Percentiles rank a stretch among this genome's conserved stretches.
These are phyloP conservation scores for Casuarina glauca DNA, from an alignment of 306 rosid genomes.

Conservation along the genomic window DNA sequence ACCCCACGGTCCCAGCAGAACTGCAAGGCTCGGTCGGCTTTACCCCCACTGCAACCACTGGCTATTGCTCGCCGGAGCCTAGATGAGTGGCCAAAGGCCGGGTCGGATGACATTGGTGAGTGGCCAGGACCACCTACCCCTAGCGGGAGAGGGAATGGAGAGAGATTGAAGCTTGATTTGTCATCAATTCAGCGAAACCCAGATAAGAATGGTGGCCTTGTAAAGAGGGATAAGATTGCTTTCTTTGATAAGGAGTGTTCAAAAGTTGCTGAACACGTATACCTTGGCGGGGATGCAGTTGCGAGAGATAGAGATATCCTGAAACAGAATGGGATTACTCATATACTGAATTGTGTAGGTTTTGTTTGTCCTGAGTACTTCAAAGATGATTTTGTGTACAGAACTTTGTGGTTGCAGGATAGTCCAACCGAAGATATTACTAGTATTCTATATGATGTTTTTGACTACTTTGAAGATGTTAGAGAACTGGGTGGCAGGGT, in stretches of 20 bases:
- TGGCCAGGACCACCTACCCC: slow-evolving; percentile 98
- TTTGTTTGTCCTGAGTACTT: slow-evolving; percentile 98
- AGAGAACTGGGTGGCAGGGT: slow-evolving; percentile 91
- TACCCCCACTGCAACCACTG: slow-evolving; percentile 89
- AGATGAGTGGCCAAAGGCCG: slow-evolving; percentile 97
- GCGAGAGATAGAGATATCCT: slow-evolving; percentile 88
- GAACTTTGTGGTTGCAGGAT: slow-evolving; percentile 97
- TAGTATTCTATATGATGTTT: slow-evolving; percentile 89
- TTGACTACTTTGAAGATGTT: slow-evolving; percentile 98
- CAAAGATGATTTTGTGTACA: slow-evolving; percentile 78
- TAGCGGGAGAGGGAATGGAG: slow-evolving; percentile 72
- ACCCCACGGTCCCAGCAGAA: slow-evolving; percentile 94
- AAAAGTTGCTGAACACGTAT: slow-evolving; percentile 88
- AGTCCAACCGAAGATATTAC: slow-evolving; percentile 98
- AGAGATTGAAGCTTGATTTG: slow-evolving; percentile 94
- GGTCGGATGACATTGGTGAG: slow-evolving; percentile 96
- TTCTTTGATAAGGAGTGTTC: slow-evolving; percentile 97
- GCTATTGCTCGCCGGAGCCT: slow-evolving; percentile 93
- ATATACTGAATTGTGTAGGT: slow-evolving; percentile 93
- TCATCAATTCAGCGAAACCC: slow-evolving; percentile 82
- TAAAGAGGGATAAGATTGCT: slow-evolving; percentile 96
- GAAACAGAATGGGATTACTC: slow-evolving; percentile 85
- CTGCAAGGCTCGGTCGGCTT: slow-evolving; percentile 77
- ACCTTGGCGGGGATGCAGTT: slow-evolving; percentile 99
- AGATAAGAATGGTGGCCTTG: slow-evolving; percentile 81